These are phyloP conservation scores for Pisolithus marmoratus DNA, from an alignment of 768 basidiomycete species.

Conservation along the genomic window DNA sequence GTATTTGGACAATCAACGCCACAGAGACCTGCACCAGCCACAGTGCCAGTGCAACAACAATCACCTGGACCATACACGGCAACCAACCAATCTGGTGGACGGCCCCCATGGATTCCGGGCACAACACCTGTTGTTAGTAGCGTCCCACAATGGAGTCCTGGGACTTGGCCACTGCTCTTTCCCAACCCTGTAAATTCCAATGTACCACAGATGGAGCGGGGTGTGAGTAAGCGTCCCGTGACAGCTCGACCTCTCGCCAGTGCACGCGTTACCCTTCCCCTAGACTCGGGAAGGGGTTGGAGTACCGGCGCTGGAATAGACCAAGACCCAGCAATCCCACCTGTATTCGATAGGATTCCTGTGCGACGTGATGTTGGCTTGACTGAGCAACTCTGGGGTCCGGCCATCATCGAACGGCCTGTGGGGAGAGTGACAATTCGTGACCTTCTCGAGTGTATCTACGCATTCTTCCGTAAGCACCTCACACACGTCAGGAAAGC, in stretches of 20 bases:
- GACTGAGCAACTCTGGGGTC: conserved; percentile 39
- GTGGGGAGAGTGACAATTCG: conserved; percentile 30
- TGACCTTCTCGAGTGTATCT: conserved; percentile 44
- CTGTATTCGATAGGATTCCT: conserved; percentile 13
- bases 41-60: no score
- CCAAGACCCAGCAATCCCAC: conserved; percentile 17
- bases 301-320: not conserved
- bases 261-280: conserved; percentile 18
- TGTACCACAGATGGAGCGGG: conserved; percentile 31
- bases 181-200: conserved; percentile 27
- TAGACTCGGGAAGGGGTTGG: conserved; percentile 1
- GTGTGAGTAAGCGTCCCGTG: conserved; percentile 28
- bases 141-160: conserved; percentile 15
- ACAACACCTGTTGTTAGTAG: no score
- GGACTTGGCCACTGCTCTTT: conserved; percentile 25
- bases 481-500: no score
- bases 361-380: conserved; percentile 20
- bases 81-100: no score
- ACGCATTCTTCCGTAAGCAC: conserved; percentile 41
- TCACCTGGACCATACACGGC: no score
- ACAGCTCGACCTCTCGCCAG: conserved; percentile 27
- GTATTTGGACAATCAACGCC: no score
- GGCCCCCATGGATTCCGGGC: no score
- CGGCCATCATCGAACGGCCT: conserved; percentile 35
- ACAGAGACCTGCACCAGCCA: no score